Evolutionary conservation across 768 basidiomycete species (phyloP).

Genomic region (Boletus sp.): DNA sequence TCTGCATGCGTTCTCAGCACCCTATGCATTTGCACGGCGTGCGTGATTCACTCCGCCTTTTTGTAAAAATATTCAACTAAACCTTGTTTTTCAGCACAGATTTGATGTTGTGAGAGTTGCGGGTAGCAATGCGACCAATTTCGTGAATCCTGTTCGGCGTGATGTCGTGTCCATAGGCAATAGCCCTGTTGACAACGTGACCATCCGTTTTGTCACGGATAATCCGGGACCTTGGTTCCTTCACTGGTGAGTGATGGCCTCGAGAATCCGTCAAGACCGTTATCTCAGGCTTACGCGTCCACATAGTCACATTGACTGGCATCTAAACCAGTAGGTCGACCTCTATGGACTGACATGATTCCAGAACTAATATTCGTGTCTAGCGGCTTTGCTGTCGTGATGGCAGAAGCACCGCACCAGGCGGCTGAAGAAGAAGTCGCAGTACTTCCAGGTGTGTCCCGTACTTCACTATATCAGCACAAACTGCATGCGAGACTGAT

Average conservation of each 20-base stretch:
- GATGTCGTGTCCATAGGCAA: slow-evolving; percentile 32
- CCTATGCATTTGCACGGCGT: slow-evolving; percentile 44
- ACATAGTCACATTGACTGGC: slow-evolving; percentile 21
- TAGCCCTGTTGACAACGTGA: slow-evolving; percentile 41
- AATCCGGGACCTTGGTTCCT: slow-evolving; percentile 65
- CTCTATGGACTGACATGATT: background rate
- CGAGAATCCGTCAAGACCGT: background rate
- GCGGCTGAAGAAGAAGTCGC: background rate
- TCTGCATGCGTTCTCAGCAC: slow-evolving; percentile 20
- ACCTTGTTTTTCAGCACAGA: slow-evolving; percentile 22
- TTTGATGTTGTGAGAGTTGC: slow-evolving; percentile 37
- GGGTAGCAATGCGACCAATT: slow-evolving; percentile 31
- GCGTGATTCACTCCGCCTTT: slow-evolving; percentile 4
- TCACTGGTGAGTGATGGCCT: slow-evolving; percentile 33
- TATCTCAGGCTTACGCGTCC: no score
- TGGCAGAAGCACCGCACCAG: slow-evolving; percentile 5
- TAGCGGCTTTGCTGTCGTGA: slow-evolving; percentile 20
- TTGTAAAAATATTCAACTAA: background rate
- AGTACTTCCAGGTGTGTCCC: slow-evolving; percentile 6
- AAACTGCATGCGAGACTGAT: background rate
- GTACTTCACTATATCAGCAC: no score
- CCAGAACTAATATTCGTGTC: background rate
- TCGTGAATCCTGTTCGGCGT: slow-evolving; percentile 35
- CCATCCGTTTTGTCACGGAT: slow-evolving; percentile 59
- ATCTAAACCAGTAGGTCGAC: slow-evolving; percentile 17